Percentiles rank a stretch among this genome's conserved stretches.
These are phyloP conservation scores for Chrysochromulina tobinii DNA, from an alignment of 78 protist species.

Conservation along the genomic window DNA sequence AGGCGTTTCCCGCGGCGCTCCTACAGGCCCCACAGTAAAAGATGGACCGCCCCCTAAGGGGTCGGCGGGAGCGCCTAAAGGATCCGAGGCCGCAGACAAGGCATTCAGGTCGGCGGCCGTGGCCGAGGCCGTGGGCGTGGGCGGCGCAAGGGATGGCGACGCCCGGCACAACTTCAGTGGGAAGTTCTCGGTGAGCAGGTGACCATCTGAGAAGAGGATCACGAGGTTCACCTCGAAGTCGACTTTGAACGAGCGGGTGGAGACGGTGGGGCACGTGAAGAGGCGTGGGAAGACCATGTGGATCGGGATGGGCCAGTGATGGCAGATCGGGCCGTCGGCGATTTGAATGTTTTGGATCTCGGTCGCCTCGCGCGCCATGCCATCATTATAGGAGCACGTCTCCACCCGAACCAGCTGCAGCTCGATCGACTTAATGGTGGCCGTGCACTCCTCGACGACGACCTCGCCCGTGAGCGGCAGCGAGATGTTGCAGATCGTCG, in stretches of 20 bases:
- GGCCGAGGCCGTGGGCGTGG: too few relatives aligned
- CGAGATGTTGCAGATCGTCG: background rate
- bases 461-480: conserved; percentile 39
- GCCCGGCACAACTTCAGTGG: background rate
- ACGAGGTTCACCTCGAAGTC: conserved; percentile 30
- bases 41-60: too few relatives aligned
- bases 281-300: conserved; percentile 28
- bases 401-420: conserved; percentile 40
- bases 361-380: conserved; percentile 1
- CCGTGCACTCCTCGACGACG: conserved; percentile 19
- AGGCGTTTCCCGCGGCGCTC: too few relatives aligned
- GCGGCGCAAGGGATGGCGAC: too few relatives aligned
- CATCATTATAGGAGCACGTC: background rate
- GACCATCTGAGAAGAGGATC: background rate
- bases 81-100: too few relatives aligned
- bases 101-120: too few relatives aligned
- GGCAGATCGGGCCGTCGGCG: background rate
- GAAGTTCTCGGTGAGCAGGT: background rate
- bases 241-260: background rate
- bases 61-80: too few relatives aligned
- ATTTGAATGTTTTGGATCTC: conserved; percentile 39
- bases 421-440: conserved; percentile 31
- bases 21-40: too few relatives aligned
- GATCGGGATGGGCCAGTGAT: conserved; percentile 5
- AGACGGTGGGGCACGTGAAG: conserved; percentile 26